These are phyloP conservation scores for Colletotrichum sp. DNA, from an alignment of 2,329 filamentous ascomycete species.

Conservation along the genomic window DNA sequence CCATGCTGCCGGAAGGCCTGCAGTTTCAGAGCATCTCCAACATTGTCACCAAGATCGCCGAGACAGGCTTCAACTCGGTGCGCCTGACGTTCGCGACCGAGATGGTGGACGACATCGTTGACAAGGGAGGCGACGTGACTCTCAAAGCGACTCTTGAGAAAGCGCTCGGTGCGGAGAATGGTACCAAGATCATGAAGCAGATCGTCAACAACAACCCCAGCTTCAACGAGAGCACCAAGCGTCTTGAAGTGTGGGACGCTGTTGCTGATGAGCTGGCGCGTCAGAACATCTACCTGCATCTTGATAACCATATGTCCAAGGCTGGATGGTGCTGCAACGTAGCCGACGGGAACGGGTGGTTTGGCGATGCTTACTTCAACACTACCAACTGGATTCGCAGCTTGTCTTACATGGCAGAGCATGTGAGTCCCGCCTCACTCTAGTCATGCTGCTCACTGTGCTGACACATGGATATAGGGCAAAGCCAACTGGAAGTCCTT, in stretches of 20 bases:
- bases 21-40: conserved; percentile 55
- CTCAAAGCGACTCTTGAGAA: conserved; percentile 39
- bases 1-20: conserved; percentile 62
- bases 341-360: conserved; percentile 54
- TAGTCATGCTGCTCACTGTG: neutral
- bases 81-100: conserved; percentile 61
- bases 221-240: conserved; percentile 51
- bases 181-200: conserved; percentile 46
- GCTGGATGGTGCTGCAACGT: conserved; percentile 52
- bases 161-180: conserved; percentile 51
- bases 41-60: conserved; percentile 55
- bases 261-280: conserved; percentile 54
- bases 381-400: conserved; percentile 58
- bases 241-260: conserved; percentile 57
- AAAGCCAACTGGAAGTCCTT: conserved; percentile 42
- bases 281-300: conserved; percentile 51
- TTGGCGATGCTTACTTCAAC: conserved; percentile 57
- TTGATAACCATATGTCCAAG: conserved; percentile 56
- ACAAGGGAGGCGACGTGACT: conserved; percentile 40
- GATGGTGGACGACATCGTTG: conserved; percentile 57
- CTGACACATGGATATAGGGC: conserved; percentile 24
- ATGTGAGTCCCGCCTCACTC: conserved; percentile 36
- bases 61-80: conserved; percentile 59
- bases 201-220: conserved; percentile 55
- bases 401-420: conserved; percentile 54